Evolutionary conservation across 1,284 basidiomycete species (phyloP).

Genomic region (Pulveroboletus sp.): DNA sequence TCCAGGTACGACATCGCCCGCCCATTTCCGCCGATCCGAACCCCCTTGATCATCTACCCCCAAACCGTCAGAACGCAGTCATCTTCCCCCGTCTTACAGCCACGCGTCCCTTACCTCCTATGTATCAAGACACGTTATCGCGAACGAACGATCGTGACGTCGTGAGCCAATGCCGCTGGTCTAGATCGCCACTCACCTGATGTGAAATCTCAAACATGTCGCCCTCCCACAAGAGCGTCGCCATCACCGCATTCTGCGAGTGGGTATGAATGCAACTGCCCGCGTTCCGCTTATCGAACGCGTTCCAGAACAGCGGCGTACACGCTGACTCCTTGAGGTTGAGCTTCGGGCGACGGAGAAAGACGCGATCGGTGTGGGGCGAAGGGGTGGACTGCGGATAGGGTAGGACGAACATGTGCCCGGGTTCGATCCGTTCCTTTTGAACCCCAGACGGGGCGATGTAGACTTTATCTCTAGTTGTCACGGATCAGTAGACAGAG

Average conservation of each 20-base stretch:
- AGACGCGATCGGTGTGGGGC: slow-evolving; percentile 64
- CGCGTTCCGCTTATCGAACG: slow-evolving; percentile 72
- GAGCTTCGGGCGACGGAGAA: slow-evolving; percentile 65
- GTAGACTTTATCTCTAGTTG: slow-evolving; percentile 67
- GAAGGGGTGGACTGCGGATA: slow-evolving; percentile 62
- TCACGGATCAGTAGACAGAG: neutral
- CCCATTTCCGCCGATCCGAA: slow-evolving; percentile 72
- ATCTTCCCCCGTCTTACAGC: too few species aligned
- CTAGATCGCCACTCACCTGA: slow-evolving; percentile 43
- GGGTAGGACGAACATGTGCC: slow-evolving; percentile 83
- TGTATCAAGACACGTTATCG: neutral
- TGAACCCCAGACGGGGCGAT: slow-evolving; percentile 87
- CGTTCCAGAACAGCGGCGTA: slow-evolving; percentile 90
- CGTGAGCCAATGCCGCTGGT: neutral
- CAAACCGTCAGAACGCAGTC: neutral
- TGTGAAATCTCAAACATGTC: slow-evolving; percentile 73
- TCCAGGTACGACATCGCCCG: slow-evolving; percentile 75
- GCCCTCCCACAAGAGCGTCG: slow-evolving; percentile 71
- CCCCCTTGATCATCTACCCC: slow-evolving; percentile 82
- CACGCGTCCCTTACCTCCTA: slow-evolving; percentile 36
- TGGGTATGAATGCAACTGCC: slow-evolving; percentile 88
- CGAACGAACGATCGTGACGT: neutral
- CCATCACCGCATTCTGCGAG: slow-evolving; percentile 83
- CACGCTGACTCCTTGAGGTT: slow-evolving; percentile 78
- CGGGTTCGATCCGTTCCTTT: slow-evolving; percentile 78